phyloP scores from a whole-genome alignment of 495 filamentous ascomycete species.

The Podospora pseudopauciseta region DNA sequence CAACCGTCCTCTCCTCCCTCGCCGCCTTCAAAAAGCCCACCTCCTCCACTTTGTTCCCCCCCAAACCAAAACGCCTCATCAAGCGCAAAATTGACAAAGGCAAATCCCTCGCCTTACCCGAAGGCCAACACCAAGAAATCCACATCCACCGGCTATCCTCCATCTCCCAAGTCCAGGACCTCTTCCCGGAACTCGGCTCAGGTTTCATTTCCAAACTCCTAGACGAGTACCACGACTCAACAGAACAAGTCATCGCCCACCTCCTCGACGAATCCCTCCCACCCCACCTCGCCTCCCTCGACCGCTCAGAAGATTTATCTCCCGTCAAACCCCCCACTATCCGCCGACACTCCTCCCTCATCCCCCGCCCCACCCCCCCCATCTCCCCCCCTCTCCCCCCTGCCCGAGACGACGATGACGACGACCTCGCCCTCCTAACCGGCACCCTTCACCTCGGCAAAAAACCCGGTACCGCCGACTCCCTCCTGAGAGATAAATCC shows the following conservation, averaged over 20 bases:
- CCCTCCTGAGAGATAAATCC: slow-evolving; percentile 44
- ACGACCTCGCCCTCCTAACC: slow-evolving; percentile 74
- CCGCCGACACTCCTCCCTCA: slow-evolving; percentile 29
- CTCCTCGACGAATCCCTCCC: slow-evolving; percentile 82
- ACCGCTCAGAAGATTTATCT: slow-evolving; percentile 54
- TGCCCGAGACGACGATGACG: slow-evolving; percentile 58
- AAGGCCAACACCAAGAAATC: slow-evolving; percentile 50
- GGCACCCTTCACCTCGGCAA: slow-evolving; percentile 73
- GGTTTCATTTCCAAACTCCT: slow-evolving; percentile 77
- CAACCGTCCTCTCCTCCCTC: slow-evolving; percentile 55
- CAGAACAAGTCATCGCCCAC: slow-evolving; percentile 76
- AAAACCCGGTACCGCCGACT: slow-evolving; percentile 61
- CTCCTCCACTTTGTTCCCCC: slow-evolving; percentile 35
- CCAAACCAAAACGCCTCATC: slow-evolving; percentile 51
- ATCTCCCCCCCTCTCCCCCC: slow-evolving; percentile 39
- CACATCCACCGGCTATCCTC: slow-evolving; percentile 80
- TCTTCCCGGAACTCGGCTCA: slow-evolving; percentile 86
- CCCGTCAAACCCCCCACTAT: slow-evolving; percentile 23
- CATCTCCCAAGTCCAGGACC: slow-evolving; percentile 81
- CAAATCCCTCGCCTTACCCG: slow-evolving; percentile 53
- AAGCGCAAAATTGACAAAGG: slow-evolving; percentile 60
- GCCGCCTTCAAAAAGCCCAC: slow-evolving; percentile 52
- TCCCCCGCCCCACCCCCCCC: slow-evolving; percentile 40
- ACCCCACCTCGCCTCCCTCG: slow-evolving; percentile 50
- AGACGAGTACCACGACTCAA: slow-evolving; percentile 71